Evolutionary conservation across 148 eudicot genomes (phyloP).

Genomic region (Tetragonia tetragonoides): DNA sequence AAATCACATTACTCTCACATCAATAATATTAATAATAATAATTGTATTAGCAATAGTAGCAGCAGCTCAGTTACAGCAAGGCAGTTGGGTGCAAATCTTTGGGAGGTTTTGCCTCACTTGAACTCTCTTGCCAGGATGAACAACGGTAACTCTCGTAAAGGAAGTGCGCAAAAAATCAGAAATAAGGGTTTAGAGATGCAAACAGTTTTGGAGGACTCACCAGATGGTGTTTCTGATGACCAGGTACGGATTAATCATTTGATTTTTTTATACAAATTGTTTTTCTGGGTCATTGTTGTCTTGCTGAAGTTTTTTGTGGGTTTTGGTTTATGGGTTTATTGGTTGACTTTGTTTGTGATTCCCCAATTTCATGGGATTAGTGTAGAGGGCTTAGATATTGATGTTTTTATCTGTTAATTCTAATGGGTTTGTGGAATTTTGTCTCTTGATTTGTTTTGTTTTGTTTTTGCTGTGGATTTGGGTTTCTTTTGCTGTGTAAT

Average conservation of each 20-base stretch:
- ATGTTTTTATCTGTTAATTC: background rate
- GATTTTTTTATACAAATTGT: background rate
- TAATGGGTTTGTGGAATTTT: background rate
- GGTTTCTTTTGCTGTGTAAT: background rate
- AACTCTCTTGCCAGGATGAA: slow-evolving; percentile 39
- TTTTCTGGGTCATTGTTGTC: slow-evolving; percentile 20
- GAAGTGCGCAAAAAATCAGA: slow-evolving; percentile 3
- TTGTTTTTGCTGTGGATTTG: background rate
- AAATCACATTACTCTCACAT: too few species aligned
- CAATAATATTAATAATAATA: background rate
- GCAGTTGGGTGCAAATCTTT: slow-evolving; percentile 71
- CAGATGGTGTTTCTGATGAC: slow-evolving; percentile 35
- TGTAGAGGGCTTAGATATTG: background rate
- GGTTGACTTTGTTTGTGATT: background rate
- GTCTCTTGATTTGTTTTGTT: slow-evolving; percentile 5
- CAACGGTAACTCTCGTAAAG: slow-evolving; percentile 8
- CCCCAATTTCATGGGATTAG: background rate
- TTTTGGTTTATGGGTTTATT: background rate
- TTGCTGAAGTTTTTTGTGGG: background rate
- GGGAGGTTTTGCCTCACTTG: slow-evolving; percentile 56
- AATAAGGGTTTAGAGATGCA: slow-evolving; percentile 37
- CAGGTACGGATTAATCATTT: slow-evolving; percentile 32
- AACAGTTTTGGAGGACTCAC: slow-evolving; percentile 27
- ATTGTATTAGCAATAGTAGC: background rate
- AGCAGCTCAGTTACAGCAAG: slow-evolving; percentile 50